phyloP scores from a whole-genome alignment of 148 eudicot genomes.

The Gaultheria prostrata region DNA sequence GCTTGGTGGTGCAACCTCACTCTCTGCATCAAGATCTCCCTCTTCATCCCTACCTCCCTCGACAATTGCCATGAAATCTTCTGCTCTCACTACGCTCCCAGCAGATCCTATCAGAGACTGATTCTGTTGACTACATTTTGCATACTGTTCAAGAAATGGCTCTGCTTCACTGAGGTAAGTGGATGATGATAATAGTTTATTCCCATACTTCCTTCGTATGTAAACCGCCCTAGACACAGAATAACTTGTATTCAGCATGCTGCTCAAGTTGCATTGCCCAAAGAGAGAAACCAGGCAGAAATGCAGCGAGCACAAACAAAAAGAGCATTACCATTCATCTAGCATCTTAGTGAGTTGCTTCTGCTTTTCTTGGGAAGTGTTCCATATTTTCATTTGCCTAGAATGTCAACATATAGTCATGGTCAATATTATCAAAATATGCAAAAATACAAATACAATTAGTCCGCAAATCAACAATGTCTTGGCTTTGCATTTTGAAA shows the following conservation, averaged over 20 bases:
- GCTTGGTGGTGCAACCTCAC: constrained; percentile 42
- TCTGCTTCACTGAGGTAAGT: constrained; percentile 89
- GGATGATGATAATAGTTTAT: constrained; percentile 57
- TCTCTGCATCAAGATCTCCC: constrained; percentile 68
- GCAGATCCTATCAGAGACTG: constrained; percentile 84
- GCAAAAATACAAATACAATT: background rate
- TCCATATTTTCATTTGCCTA: constrained; percentile 97
- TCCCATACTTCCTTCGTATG: constrained; percentile 66
- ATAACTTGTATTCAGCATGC: constrained; percentile 12
- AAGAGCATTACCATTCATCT: constrained; percentile 75
- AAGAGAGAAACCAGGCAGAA: constrained; percentile 9
- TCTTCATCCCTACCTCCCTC: constrained; percentile 80
- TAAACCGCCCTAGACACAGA: constrained; percentile 65
- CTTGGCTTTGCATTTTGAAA: background rate
- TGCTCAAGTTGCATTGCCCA: background rate
- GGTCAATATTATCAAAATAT: background rate
- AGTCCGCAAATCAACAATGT: background rate
- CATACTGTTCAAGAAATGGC: constrained; percentile 92
- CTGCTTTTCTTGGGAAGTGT: constrained; percentile 77
- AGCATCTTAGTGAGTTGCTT: constrained; percentile 75
- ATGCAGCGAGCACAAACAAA: background rate
- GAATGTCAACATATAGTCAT: constrained; percentile 17
- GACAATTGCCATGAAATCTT: constrained; percentile 76
- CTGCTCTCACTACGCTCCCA: constrained; percentile 72
- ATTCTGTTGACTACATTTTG: constrained; percentile 76